A percentile compares a stretch with the other conserved stretches of the same genome.
Evolutionary conservation across 345 rosid genomes (phyloP).

Genomic region (Ceriops tagal): DNA sequence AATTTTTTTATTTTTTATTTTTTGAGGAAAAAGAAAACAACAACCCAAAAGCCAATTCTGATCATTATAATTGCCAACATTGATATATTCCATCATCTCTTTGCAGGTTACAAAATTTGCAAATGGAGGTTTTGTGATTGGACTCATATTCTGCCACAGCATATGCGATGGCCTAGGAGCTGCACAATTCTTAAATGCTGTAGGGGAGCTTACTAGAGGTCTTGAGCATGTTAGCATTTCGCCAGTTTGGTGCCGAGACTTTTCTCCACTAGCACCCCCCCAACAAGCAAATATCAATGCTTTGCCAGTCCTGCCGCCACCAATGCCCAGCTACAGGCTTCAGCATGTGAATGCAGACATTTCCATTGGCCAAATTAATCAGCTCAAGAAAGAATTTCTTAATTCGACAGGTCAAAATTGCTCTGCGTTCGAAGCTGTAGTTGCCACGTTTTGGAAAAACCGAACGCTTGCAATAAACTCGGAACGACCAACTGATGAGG

Average conservation of each 20-base stretch:
- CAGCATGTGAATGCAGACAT: slow-evolving; percentile 53
- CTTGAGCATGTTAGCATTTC: slow-evolving; percentile 22
- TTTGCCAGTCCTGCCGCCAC: slow-evolving; percentile 28
- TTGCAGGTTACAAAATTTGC: slow-evolving; percentile 60
- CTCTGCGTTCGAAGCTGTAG: slow-evolving; percentile 57
- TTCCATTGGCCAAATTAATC: slow-evolving; percentile 38
- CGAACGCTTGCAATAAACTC: slow-evolving; percentile 37
- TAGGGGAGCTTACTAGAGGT: slow-evolving; percentile 56
- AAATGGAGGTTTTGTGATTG: slow-evolving; percentile 67
- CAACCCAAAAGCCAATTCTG: neutral
- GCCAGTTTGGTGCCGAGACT: slow-evolving; percentile 56
- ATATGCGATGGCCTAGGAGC: slow-evolving; percentile 72
- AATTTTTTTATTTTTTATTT: too few species aligned
- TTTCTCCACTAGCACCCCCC: slow-evolving; percentile 22
- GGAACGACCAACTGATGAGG: slow-evolving; percentile 18
- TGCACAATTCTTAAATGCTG: slow-evolving; percentile 62
- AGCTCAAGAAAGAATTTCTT: slow-evolving; percentile 35
- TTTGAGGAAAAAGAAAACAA: neutral
- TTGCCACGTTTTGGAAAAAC: slow-evolving; percentile 47
- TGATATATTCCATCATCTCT: neutral
- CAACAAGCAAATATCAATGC: slow-evolving; percentile 7
- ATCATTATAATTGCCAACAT: neutral
- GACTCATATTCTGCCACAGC: slow-evolving; percentile 52
- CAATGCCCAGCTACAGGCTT: slow-evolving; percentile 39
- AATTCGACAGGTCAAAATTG: slow-evolving; percentile 35